Percentiles rank a stretch among this genome's conserved stretches.
Evolutionary conservation across 371 early-diverging fungal species (phyloP).

Genomic region (Basidiobolus meristosporus): DNA sequence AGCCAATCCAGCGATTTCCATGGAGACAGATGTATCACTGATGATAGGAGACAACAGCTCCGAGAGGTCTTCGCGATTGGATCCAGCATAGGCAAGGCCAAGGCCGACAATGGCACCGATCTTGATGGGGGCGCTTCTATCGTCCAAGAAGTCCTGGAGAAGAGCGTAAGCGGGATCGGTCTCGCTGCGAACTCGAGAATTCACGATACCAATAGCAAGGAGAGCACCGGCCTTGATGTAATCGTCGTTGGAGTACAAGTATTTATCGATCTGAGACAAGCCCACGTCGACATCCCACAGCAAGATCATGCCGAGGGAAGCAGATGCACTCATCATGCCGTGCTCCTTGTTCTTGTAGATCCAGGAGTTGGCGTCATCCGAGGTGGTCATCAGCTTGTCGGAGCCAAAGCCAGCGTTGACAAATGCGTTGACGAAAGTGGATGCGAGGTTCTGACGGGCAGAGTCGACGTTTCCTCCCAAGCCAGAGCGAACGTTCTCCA

Average conservation of each 20-base stretch:
- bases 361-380: constrained; percentile 64
- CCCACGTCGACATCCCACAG: constrained; percentile 91
- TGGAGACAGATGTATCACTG: constrained; percentile 60
- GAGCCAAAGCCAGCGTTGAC: constrained; percentile 91
- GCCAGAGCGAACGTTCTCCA: constrained; percentile 58
- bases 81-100: constrained; percentile 89
- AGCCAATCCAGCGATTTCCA: constrained; percentile 81
- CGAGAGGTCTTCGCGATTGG: constrained; percentile 64
- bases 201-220: constrained; percentile 83
- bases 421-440: constrained; percentile 95
- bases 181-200: constrained; percentile 75
- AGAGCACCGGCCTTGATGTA: constrained; percentile 92
- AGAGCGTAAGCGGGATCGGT: constrained; percentile 87
- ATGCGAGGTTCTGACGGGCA: constrained; percentile 86
- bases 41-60: constrained; percentile 72
- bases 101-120: constrained; percentile 57
- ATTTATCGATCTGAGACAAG: constrained; percentile 80
- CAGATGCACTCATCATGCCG: constrained; percentile 71
- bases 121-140: constrained; percentile 18
- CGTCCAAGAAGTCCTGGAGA: constrained; percentile 64
- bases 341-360: constrained; percentile 94
- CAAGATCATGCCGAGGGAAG: constrained; percentile 78
- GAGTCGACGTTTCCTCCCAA: constrained; percentile 57
- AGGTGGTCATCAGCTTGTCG: constrained; percentile 76
- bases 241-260: constrained; percentile 71